A percentile compares a stretch with the other conserved stretches of the same genome.
These are phyloP conservation scores for Phytopythium ostracodes DNA, from an alignment of 352 stramenopile genomes.

Conservation along the genomic window DNA sequence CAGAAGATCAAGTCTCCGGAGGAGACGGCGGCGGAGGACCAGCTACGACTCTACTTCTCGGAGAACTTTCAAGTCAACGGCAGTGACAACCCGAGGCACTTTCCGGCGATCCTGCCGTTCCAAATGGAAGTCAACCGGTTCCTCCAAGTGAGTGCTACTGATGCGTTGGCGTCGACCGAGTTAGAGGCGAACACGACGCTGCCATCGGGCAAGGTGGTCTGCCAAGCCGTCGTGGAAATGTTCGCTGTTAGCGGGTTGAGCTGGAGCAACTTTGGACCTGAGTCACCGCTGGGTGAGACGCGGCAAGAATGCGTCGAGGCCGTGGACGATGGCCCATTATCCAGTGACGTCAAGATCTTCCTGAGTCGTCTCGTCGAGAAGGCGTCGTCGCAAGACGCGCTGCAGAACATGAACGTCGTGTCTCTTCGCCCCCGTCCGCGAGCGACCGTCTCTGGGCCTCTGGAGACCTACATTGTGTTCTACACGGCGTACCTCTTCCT, in stretches of 20 bases:
- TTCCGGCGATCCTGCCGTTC: conserved; percentile 50
- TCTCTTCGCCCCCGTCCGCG: conserved; percentile 39
- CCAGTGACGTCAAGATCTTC: conserved; percentile 24
- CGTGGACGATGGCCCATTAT: conserved; percentile 18
- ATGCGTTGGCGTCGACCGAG: not conserved
- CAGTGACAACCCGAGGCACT: conserved; percentile 13
- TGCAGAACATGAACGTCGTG: conserved; percentile 36
- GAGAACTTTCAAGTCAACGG: conserved; percentile 23
- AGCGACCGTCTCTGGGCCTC: conserved; percentile 30
- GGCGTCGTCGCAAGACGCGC: conserved; percentile 24
- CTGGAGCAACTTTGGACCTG: conserved; percentile 39
- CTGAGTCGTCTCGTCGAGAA: conserved; percentile 30
- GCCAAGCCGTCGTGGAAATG: conserved; percentile 43
- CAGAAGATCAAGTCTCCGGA: conserved; percentile 15
- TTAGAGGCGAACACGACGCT: conserved; percentile 6
- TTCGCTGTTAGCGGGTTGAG: conserved; percentile 25
- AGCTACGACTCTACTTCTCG: conserved; percentile 40
- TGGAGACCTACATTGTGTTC: conserved; percentile 68
- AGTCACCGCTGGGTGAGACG: conserved; percentile 23
- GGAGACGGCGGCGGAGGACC: conserved; percentile 16
- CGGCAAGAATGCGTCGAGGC: conserved; percentile 22
- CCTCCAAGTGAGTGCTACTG: conserved; percentile 21
- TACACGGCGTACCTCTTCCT: conserved; percentile 78
- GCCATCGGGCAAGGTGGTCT: conserved; percentile 19
- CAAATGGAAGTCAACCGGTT: conserved; percentile 55